A percentile compares a stretch with the other conserved stretches of the same genome.
Evolutionary conservation across 2,329 filamentous ascomycete species (phyloP).

Genomic region (Exophiala viscosa): DNA sequence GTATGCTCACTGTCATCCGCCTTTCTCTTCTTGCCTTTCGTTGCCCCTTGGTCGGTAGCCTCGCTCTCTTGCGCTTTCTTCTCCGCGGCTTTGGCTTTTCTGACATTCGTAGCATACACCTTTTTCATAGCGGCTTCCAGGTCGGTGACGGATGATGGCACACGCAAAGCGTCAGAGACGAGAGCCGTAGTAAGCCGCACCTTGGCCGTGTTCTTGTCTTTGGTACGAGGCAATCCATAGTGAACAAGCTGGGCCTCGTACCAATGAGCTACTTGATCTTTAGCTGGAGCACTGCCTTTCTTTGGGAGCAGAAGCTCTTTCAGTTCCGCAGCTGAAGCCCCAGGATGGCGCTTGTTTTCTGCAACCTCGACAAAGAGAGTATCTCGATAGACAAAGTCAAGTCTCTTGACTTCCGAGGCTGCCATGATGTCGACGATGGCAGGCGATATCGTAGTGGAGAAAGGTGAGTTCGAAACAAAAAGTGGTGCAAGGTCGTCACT

Average conservation of each 20-base stretch:
- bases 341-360: slow-evolving; percentile 45
- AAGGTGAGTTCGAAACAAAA: too few species aligned
- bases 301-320: slow-evolving; percentile 39
- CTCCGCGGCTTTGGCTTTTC: slow-evolving; percentile 37
- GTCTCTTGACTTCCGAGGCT: slow-evolving; percentile 12
- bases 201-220: slow-evolving; percentile 57
- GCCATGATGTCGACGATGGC: slow-evolving; percentile 1
- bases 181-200: slow-evolving; percentile 58
- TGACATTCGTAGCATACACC: slow-evolving; percentile 46
- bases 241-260: slow-evolving; percentile 62
- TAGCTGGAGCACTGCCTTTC: slow-evolving; percentile 18
- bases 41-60: not conserved
- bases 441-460: too few species aligned
- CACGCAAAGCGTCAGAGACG: slow-evolving; percentile 45
- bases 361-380: slow-evolving; percentile 46
- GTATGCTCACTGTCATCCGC: not conserved
- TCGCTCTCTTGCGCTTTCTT: slow-evolving; percentile 6
- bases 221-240: slow-evolving; percentile 57
- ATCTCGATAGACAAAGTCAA: slow-evolving; percentile 30
- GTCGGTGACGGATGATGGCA: slow-evolving; percentile 48
- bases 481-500: too few species aligned
- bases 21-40: slow-evolving; percentile 13
- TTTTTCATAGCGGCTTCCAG: slow-evolving; percentile 57
- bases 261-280: slow-evolving; percentile 58
- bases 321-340: slow-evolving; percentile 45